Percentiles rank a stretch among this genome's conserved stretches.
These are phyloP conservation scores for Artomyces pyxidatus DNA, from an alignment of 768 basidiomycete species.

Conservation along the genomic window DNA sequence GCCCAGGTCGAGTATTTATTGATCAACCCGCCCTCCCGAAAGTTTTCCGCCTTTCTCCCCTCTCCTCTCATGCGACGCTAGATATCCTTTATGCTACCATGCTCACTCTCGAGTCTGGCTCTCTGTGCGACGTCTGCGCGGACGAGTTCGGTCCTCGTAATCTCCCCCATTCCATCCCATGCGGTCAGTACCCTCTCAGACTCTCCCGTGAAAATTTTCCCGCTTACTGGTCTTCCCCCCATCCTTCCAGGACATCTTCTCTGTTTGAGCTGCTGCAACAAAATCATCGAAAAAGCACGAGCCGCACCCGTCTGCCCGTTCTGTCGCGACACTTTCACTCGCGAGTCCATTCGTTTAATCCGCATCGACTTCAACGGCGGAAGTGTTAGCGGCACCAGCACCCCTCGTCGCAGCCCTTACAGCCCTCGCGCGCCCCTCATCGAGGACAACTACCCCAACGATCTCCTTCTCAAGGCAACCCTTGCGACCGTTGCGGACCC, in stretches of 20 bases:
- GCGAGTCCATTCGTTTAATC: constrained; percentile 63
- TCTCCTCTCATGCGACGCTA: constrained; percentile 2
- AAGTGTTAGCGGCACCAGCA: constrained; percentile 53
- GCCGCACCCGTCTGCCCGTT: constrained; percentile 74
- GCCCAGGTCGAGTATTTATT: constrained; percentile 4
- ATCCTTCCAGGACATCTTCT: constrained; percentile 61
- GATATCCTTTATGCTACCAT: constrained; percentile 30
- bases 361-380: constrained; percentile 62
- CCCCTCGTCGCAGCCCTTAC: constrained; percentile 48
- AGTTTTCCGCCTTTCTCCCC: constrained; percentile 11
- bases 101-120: constrained; percentile 78
- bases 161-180: constrained; percentile 74
- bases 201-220: constrained; percentile 20
- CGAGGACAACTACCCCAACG: constrained; percentile 34
- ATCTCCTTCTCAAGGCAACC: constrained; percentile 26
- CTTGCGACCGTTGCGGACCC: constrained; percentile 16
- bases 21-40: constrained; percentile 10
- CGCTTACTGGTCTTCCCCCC: constrained; percentile 10
- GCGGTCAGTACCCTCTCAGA: constrained; percentile 44
- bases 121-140: constrained; percentile 84
- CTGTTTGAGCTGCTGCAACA: constrained; percentile 69
- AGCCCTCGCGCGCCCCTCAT: constrained; percentile 28
- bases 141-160: constrained; percentile 74
- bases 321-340: constrained; percentile 69
- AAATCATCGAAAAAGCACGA: constrained; percentile 77